Percentiles rank a stretch among this genome's conserved stretches.
Conservation (phyloP, 495 filamentous ascomycete genomes). For the Lasiosphaeria miniovina region DNA sequence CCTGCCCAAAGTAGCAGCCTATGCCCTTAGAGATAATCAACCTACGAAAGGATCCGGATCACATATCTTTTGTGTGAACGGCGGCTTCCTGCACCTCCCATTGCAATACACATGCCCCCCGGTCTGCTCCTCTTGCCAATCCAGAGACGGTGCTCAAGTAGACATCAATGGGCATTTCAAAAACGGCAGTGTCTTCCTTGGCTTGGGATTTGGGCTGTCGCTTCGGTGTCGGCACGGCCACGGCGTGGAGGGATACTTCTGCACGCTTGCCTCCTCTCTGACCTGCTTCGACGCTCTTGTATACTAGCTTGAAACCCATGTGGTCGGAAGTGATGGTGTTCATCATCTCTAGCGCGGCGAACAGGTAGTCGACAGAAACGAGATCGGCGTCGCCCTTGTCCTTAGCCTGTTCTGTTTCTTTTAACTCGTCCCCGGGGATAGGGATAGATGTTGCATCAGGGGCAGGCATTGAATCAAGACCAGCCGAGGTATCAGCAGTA, state of each 20-base stretch:
- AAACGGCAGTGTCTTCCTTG: no score
- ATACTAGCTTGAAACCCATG: conserved; percentile 38
- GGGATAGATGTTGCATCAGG: not conserved
- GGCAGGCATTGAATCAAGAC: no score
- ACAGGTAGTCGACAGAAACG: conserved; percentile 42
- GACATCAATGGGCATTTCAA: no score
- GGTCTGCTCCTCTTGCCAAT: no score
- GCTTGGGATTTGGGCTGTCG: not conserved
- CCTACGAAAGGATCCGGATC: no score
- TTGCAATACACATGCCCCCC: no score
- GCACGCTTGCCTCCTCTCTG: conserved; percentile 37
- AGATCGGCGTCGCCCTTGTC: conserved; percentile 16
- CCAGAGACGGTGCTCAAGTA: no score
- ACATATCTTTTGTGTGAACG: no score
- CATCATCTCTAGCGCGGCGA: conserved; percentile 44
- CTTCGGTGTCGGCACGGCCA: not conserved
- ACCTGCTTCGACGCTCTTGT: conserved; percentile 45
- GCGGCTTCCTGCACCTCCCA: no score
- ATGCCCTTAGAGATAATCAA: no score
- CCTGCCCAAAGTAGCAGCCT: no score
- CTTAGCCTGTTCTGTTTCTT: not conserved
- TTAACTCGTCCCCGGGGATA: not conserved
- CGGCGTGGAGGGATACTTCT: conserved; percentile 44
- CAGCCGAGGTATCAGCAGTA: no score
- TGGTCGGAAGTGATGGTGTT: conserved; percentile 34